Percentiles rank a stretch among this genome's conserved stretches.
Evolutionary conservation across 139 green algal genomes (phyloP).

Genomic region (Monoraphidium neglectum): DNA sequence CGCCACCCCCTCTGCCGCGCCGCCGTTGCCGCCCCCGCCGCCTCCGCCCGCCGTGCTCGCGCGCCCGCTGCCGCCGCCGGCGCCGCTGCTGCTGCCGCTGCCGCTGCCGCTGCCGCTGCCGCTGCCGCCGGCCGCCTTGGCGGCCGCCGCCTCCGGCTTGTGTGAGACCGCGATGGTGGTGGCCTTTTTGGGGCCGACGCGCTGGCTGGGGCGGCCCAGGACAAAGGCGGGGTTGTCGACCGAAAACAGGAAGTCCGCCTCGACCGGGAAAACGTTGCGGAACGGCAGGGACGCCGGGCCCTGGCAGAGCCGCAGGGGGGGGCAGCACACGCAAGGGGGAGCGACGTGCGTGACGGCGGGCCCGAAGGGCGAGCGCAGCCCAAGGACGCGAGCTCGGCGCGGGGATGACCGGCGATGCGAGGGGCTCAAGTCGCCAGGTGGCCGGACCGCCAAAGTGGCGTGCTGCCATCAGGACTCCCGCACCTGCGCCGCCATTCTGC

Average conservation of each 20-base stretch:
- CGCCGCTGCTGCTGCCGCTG: neutral
- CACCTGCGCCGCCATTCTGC: no score
- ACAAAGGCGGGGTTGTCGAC: slow-evolving; percentile 81
- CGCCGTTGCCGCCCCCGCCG: neutral
- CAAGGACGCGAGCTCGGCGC: no score
- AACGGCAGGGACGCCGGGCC: slow-evolving; percentile 56
- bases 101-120: neutral
- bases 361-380: no score
- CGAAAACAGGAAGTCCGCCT: slow-evolving; percentile 66
- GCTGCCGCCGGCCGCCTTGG: slow-evolving; percentile 1
- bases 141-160: slow-evolving; percentile 5
- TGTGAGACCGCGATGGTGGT: slow-evolving; percentile 68
- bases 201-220: slow-evolving; percentile 56
- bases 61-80: neutral
- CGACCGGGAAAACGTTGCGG: slow-evolving; percentile 75
- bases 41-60: neutral
- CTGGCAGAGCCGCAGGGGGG: no score
- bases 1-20: neutral
- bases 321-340: no score
- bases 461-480: no score
- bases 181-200: slow-evolving; percentile 68
- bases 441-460: no score
- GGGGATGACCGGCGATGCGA: no score
- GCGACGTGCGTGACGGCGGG: no score
- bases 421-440: no score